phyloP scores from a whole-genome alignment of 768 basidiomycete genomes.

The Polyporus arcularius region DNA sequence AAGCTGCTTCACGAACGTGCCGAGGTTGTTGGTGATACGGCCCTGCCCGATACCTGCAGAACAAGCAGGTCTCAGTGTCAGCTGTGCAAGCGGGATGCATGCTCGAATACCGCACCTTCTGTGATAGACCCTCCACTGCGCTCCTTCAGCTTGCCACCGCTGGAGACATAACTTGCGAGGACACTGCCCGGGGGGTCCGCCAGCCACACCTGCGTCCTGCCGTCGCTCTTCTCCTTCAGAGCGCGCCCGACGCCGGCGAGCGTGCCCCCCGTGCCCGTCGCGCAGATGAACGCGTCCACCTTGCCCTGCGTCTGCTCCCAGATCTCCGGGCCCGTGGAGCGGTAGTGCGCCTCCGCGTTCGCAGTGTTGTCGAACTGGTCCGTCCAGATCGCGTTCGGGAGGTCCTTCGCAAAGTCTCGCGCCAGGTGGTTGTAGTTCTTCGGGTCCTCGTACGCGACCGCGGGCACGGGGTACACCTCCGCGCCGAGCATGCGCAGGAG shows the following conservation, averaged over 20 bases:
- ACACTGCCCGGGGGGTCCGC: slow-evolving; percentile 98
- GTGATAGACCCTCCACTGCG: slow-evolving; percentile 87
- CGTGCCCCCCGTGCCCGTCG: slow-evolving; percentile 96
- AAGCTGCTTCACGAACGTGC: slow-evolving; percentile 74
- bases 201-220: slow-evolving; percentile 86
- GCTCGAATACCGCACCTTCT: slow-evolving; percentile 59
- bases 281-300: slow-evolving; percentile 89
- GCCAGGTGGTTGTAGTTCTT: slow-evolving; percentile 98
- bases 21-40: slow-evolving; percentile 89
- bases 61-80: not conserved
- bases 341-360: slow-evolving; percentile 86
- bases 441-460: slow-evolving; percentile 94
- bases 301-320: slow-evolving; percentile 84
- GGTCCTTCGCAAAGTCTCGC: slow-evolving; percentile 73
- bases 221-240: slow-evolving; percentile 78
- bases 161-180: slow-evolving; percentile 77
- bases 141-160: slow-evolving; percentile 76
- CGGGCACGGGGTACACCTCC: slow-evolving; percentile 94
- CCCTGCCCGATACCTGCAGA: slow-evolving; percentile 92
- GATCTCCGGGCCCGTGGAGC: slow-evolving; percentile 94
- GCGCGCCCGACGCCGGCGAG: slow-evolving; percentile 86
- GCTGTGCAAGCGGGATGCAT: not conserved
- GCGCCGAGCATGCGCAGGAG: slow-evolving; percentile 96
- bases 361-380: slow-evolving; percentile 98
- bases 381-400: slow-evolving; percentile 90